phyloP scores from a whole-genome alignment of 1,284 basidiomycete species.

The Irpex sp. region DNA sequence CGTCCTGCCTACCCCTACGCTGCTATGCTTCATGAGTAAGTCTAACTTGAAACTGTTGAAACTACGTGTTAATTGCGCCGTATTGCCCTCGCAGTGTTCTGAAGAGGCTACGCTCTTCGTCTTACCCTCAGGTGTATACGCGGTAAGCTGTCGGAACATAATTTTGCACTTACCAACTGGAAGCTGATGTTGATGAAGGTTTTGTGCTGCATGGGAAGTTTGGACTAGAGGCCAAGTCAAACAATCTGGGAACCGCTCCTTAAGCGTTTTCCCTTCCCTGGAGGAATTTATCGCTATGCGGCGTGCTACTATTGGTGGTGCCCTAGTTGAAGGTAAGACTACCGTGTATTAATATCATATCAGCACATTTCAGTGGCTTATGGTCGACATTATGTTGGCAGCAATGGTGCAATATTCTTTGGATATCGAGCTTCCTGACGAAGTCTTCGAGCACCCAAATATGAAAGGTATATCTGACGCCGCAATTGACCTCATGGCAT shows the following conservation, averaged over 20 bases:
- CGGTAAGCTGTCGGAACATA: not conserved
- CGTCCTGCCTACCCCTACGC: not conserved
- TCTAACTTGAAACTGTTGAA: too few species aligned
- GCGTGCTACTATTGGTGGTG: constrained; percentile 39
- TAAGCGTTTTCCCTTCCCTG: constrained; percentile 35
- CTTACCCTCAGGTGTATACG: not conserved
- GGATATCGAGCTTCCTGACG: not conserved
- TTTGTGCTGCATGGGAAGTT: not conserved
- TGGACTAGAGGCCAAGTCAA: constrained; percentile 39
- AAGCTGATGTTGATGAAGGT: not conserved
- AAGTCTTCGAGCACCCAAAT: not conserved
- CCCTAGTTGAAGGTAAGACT: constrained; percentile 40
- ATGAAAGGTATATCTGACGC: not conserved
- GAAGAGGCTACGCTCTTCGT: not conserved
- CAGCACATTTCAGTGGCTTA: not conserved
- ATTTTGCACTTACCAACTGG: not conserved
- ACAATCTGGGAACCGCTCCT: constrained; percentile 35
- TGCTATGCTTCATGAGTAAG: not conserved
- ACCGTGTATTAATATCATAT: not conserved
- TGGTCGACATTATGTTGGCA: not conserved
- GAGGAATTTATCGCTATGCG: constrained; percentile 42
- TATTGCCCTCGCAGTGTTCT: not conserved
- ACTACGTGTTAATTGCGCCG: not conserved
- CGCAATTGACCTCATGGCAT: not conserved
- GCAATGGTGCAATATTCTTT: not conserved